Percentiles rank a stretch among this genome's conserved stretches.
Conservation (phyloP, 1,284 basidiomycete species). For the Fistulinella cinereoalba region DNA sequence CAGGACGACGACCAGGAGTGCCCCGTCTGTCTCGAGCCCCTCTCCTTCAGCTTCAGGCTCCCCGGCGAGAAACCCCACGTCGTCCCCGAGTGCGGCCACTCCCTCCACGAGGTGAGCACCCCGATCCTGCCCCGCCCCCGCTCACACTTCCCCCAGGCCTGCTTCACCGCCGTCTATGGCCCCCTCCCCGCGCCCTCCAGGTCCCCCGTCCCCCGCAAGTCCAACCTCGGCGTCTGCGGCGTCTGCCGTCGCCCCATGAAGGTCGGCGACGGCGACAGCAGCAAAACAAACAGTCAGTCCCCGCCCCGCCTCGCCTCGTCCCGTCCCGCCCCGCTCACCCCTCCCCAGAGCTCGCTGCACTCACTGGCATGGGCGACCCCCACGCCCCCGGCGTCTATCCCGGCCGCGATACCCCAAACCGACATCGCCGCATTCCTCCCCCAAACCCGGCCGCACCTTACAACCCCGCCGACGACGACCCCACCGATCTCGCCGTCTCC, state of each 20-base stretch:
- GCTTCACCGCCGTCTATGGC: conserved; percentile 94
- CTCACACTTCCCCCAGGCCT: conserved; percentile 58
- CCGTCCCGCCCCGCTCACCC: too few species aligned
- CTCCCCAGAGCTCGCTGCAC: conserved; percentile 73
- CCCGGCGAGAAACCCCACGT: conserved; percentile 97
- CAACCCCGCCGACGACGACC: conserved; percentile 79
- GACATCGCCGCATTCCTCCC: conserved; percentile 32
- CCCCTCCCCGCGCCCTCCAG: conserved; percentile 65
- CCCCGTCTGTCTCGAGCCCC: conserved; percentile 87
- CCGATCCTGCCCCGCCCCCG: not conserved
- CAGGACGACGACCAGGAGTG: conserved; percentile 80
- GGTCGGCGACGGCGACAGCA: conserved; percentile 76
- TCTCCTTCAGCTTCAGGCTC: conserved; percentile 82
- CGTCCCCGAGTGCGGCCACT: conserved; percentile 95
- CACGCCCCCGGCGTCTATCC: conserved; percentile 56
- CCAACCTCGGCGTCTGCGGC: conserved; percentile 91
- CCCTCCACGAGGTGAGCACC: conserved; percentile 81
- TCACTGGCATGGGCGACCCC: conserved; percentile 82
- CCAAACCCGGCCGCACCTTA: conserved; percentile 33
- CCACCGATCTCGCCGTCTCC: conserved; percentile 58
- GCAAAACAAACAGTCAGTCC: conserved; percentile 87
- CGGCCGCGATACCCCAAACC: conserved; percentile 59
- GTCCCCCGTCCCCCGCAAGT: conserved; percentile 58
- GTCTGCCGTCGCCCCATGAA: conserved; percentile 96
- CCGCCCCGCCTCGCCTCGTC: too few species aligned